phyloP scores from a whole-genome alignment of 1,284 basidiomycete genomes.

The Apiotrichum brassicae region DNA sequence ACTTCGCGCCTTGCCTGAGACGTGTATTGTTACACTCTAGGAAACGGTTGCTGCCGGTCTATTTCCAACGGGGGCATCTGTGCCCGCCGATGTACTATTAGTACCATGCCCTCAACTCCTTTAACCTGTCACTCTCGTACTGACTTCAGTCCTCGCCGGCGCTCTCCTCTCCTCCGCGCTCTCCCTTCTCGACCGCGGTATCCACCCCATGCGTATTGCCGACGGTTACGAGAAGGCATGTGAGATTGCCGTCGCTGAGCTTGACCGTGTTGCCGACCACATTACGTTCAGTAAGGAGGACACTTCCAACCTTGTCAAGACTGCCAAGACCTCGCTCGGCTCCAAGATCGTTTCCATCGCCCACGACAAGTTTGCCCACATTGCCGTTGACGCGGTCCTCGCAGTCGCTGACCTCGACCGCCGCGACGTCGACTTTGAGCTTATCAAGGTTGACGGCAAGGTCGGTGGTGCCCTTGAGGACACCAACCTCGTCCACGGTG shows the following conservation, averaged over 20 bases:
- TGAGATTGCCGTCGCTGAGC: conserved; percentile 75
- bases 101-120: no score
- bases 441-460: conserved; percentile 99
- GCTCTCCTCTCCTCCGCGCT: conserved; percentile 63
- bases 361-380: conserved; percentile 88
- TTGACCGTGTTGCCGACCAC: conserved; percentile 87
- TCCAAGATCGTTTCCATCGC: conserved; percentile 99
- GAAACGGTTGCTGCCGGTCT: no score
- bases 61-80: no score
- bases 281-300: conserved; percentile 71
- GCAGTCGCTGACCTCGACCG: conserved; percentile 92
- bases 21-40: no score
- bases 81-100: no score
- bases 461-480: conserved; percentile 95
- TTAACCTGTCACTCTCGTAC: background rate
- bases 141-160: conserved; percentile 77
- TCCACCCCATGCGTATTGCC: conserved; percentile 96
- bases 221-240: conserved; percentile 97
- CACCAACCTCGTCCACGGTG: conserved; percentile 71
- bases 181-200: conserved; percentile 87
- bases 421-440: conserved; percentile 92
- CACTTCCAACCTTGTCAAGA: conserved; percentile 83
- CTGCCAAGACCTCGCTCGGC: conserved; percentile 91
- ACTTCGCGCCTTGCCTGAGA: no score
- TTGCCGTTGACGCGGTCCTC: conserved; percentile 94